Conservation (phyloP, 2,329 filamentous ascomycete genomes). For the Colletotrichum musicola region DNA sequence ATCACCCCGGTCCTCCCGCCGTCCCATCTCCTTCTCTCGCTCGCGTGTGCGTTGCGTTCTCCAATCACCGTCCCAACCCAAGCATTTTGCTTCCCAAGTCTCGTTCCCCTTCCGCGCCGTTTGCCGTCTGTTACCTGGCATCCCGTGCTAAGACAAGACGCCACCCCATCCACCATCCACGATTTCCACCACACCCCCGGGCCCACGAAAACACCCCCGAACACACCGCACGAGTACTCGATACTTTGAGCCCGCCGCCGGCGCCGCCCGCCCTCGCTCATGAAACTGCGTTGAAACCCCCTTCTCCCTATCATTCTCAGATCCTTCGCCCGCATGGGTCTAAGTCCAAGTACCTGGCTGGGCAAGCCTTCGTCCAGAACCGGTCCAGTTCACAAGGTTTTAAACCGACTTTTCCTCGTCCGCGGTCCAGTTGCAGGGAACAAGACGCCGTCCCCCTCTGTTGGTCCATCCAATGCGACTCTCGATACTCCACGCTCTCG, state of each 20-base stretch:
- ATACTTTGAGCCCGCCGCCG: slow-evolving; percentile 24
- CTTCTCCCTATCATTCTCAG: slow-evolving; percentile 37
- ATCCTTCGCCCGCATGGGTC: slow-evolving; percentile 33
- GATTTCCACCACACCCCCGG: too few relatives aligned
- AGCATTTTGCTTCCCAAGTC: slow-evolving; percentile 23
- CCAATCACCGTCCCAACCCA: too few relatives aligned
- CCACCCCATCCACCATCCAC: too few relatives aligned
- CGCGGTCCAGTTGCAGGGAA: slow-evolving; percentile 40
- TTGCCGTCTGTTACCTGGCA: slow-evolving; percentile 17
- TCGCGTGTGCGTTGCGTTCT: too few relatives aligned
- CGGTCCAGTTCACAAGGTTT: slow-evolving; percentile 41
- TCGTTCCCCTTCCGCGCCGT: slow-evolving; percentile 34
- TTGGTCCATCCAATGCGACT: slow-evolving; percentile 37
- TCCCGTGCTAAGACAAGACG: slow-evolving; percentile 12
- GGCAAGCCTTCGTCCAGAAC: slow-evolving; percentile 32
- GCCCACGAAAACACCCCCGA: too few relatives aligned
- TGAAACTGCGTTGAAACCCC: slow-evolving; percentile 39
- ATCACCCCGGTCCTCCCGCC: slow-evolving; percentile 28
- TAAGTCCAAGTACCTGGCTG: slow-evolving; percentile 38
- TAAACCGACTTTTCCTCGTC: slow-evolving; percentile 52
- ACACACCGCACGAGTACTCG: slow-evolving; percentile 25
- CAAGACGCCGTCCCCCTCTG: slow-evolving; percentile 33
- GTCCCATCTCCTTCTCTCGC: slow-evolving; percentile 20
- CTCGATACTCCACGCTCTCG: slow-evolving; percentile 36
- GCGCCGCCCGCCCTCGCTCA: slow-evolving; percentile 22